A percentile compares a stretch with the other conserved stretches of the same genome.
These are phyloP conservation scores for Penicillium olsonii DNA, from an alignment of 2,329 filamentous ascomycete species.

Conservation along the genomic window DNA sequence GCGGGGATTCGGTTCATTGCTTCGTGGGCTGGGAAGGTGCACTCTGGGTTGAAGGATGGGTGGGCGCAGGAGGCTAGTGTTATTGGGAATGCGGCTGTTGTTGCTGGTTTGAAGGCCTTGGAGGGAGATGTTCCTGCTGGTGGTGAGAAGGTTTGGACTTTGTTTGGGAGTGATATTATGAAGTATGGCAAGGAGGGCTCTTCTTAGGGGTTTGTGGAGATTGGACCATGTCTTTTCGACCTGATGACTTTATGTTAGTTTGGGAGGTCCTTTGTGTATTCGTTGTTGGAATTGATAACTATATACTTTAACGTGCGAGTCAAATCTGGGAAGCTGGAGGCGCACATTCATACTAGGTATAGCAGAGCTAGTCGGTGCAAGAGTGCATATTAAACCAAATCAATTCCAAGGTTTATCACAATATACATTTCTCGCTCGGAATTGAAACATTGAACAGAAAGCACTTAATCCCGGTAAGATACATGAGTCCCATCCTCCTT, in stretches of 20 bases:
- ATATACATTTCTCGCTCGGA: conserved; percentile 1
- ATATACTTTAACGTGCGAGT: too few species aligned
- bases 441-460: not conserved
- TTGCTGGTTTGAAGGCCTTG: conserved; percentile 41
- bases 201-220: not conserved
- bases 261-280: not conserved
- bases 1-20: conserved; percentile 59
- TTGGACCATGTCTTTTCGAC: not conserved
- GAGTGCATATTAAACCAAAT: too few species aligned
- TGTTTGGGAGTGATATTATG: conserved; percentile 43
- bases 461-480: conserved; percentile 14
- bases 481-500: conserved; percentile 29
- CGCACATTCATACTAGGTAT: too few species aligned
- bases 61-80: conserved; percentile 74
- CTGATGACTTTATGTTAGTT: not conserved
- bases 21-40: conserved; percentile 56
- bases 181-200: conserved; percentile 23
- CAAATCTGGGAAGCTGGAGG: too few species aligned
- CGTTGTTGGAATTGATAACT: too few species aligned
- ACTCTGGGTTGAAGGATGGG: conserved; percentile 59
- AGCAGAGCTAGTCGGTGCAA: too few species aligned
- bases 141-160: conserved; percentile 43
- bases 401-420: too few species aligned
- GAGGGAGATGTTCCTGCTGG: conserved; percentile 42
- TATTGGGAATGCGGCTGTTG: conserved; percentile 56